A percentile compares a stretch with the other conserved stretches of the same genome.
Conservation (phyloP, 306 rosid genomes). For the Parietaria judaica region DNA sequence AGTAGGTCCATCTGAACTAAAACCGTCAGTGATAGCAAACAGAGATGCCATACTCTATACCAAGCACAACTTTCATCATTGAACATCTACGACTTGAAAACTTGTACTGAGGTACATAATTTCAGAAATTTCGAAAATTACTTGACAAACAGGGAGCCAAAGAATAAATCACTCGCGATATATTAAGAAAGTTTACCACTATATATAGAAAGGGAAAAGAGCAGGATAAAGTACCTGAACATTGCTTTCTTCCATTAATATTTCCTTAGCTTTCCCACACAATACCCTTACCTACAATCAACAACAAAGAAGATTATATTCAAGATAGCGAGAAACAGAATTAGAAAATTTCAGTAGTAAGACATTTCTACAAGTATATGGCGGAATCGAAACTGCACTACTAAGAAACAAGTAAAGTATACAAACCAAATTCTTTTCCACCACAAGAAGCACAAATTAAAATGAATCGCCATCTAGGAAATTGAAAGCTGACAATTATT, state of each 20-base stretch:
- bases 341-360: background rate
- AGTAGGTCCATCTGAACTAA: background rate
- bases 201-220: background rate
- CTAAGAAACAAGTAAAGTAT: background rate
- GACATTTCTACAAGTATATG: too few species aligned
- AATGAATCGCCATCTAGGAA: background rate
- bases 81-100: background rate
- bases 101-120: background rate
- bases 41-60: background rate
- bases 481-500: background rate
- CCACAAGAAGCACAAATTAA: background rate
- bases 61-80: background rate
- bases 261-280: conserved; percentile 93
- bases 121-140: background rate
- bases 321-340: conserved; percentile 3
- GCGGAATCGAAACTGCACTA: too few species aligned
- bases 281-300: conserved; percentile 57
- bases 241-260: conserved; percentile 94
- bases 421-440: background rate
- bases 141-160: conserved; percentile 2
- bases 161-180: background rate
- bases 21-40: background rate
- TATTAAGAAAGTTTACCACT: background rate
- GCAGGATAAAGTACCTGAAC: conserved; percentile 58
- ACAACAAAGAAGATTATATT: conserved; percentile 3